Conservation (phyloP, 345 rosid genomes). For the Lepidium africanum region DNA sequence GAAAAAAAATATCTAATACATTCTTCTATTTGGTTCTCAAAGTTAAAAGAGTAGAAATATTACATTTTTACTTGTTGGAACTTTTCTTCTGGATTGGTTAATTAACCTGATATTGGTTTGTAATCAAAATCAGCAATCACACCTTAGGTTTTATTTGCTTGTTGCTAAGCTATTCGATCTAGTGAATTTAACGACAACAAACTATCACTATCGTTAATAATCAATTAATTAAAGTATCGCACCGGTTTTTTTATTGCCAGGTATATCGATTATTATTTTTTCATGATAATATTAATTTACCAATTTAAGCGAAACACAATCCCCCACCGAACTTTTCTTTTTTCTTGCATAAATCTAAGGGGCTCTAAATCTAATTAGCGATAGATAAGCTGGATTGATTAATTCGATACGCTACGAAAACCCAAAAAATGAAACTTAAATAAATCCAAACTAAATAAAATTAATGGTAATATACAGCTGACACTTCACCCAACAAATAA, state of each 20-base stretch:
- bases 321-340: background rate
- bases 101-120: too few relatives aligned
- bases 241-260: too few relatives aligned
- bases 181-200: background rate
- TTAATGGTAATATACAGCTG: slow-evolving; percentile 24
- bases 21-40: too few relatives aligned
- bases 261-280: background rate
- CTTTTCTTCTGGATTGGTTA: too few relatives aligned
- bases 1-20: too few relatives aligned
- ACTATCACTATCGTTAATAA: too few relatives aligned
- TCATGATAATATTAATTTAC: background rate
- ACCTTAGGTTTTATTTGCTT: background rate
- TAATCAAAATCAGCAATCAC: too few relatives aligned
- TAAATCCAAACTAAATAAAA: background rate
- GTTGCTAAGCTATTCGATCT: background rate
- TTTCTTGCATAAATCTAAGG: slow-evolving; percentile 3
- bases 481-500: slow-evolving; percentile 34
- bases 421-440: slow-evolving; percentile 7
- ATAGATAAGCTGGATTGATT: slow-evolving; percentile 17
- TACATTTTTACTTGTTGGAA: too few relatives aligned
- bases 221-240: too few relatives aligned
- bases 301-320: background rate
- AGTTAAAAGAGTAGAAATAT: too few relatives aligned
- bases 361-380: background rate
- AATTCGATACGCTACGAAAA: slow-evolving; percentile 66